Percentiles rank a stretch among this genome's conserved stretches.
phyloP scores from a whole-genome alignment of 495 filamentous ascomycete genomes.

The Rhizodiscina lignyota region DNA sequence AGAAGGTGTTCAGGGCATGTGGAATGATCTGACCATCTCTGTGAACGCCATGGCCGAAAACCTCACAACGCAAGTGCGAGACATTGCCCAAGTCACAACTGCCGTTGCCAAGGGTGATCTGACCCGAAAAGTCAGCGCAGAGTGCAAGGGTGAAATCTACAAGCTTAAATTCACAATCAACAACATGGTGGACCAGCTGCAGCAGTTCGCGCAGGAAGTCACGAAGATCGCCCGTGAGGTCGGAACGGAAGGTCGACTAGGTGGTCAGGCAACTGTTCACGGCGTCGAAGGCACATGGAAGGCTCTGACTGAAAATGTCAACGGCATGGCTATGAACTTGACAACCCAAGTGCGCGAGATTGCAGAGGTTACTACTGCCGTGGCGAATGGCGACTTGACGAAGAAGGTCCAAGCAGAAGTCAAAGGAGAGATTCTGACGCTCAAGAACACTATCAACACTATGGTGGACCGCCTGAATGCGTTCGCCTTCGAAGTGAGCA shows the following conservation, averaged over 20 bases:
- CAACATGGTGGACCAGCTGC: slow-evolving; percentile 95
- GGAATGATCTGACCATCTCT: slow-evolving; percentile 88
- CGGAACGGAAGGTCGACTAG: slow-evolving; percentile 90
- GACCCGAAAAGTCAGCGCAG: slow-evolving; percentile 86
- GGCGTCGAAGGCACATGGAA: slow-evolving; percentile 83
- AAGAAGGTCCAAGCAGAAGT: slow-evolving; percentile 95
- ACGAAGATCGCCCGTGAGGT: slow-evolving; percentile 93
- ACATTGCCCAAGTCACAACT: slow-evolving; percentile 92
- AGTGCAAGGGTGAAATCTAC: slow-evolving; percentile 86
- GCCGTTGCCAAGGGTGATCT: slow-evolving; percentile 94
- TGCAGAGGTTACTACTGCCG: slow-evolving; percentile 92
- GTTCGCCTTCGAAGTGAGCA: slow-evolving; percentile 97
- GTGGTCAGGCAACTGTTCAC: slow-evolving; percentile 90
- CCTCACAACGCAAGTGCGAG: slow-evolving; percentile 74
- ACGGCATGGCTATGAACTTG: slow-evolving; percentile 96
- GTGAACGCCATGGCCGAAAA: slow-evolving; percentile 97
- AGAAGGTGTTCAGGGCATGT: slow-evolving; percentile 69
- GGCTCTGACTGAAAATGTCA: slow-evolving; percentile 93
- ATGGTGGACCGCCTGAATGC: slow-evolving; percentile 97
- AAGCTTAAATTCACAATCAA: slow-evolving; percentile 97
- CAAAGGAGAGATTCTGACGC: slow-evolving; percentile 82
- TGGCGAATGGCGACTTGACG: slow-evolving; percentile 84
- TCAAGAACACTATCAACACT: slow-evolving; percentile 97
- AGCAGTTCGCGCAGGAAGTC: slow-evolving; percentile 93
- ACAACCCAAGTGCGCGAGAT: slow-evolving; percentile 98